Percentiles rank a stretch among this genome's conserved stretches.
Evolutionary conservation across 1,284 basidiomycete species (phyloP).

Genomic region (Bondarzewia mesenterica): DNA sequence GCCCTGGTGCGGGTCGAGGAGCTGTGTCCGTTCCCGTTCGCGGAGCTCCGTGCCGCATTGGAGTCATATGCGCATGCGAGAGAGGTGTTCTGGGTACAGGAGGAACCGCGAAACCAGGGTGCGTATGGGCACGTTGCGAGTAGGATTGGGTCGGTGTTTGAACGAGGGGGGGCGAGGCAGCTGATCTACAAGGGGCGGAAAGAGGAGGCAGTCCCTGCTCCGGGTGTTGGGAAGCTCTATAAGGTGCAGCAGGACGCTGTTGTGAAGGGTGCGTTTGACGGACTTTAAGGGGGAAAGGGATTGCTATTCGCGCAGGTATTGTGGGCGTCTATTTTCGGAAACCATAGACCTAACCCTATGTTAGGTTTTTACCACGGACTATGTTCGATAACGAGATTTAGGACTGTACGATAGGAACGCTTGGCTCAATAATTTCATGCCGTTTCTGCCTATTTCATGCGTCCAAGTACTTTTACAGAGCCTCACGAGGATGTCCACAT

Average conservation of each 20-base stretch:
- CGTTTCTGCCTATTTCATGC: no score
- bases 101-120: conserved; percentile 84
- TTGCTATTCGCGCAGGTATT: no score
- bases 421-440: no score
- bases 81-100: conserved; percentile 72
- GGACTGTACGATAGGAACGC: no score
- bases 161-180: conserved; percentile 21
- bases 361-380: no score
- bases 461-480: no score
- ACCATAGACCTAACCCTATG: no score
- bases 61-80: conserved; percentile 31
- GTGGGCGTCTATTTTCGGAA: no score
- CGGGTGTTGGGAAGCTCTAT: conserved; percentile 71
- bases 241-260: conserved; percentile 55
- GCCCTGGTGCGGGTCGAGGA: conserved; percentile 79
- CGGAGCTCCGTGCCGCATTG: conserved; percentile 39
- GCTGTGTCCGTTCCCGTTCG: conserved; percentile 79
- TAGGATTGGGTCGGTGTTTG: conserved; percentile 48
- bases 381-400: no score
- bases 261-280: conserved; percentile 47
- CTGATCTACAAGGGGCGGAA: conserved; percentile 58
- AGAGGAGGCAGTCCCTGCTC: conserved; percentile 69
- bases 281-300: conserved; percentile 27
- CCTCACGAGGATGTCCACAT: no score
- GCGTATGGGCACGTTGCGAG: conserved; percentile 61